A percentile compares a stretch with the other conserved stretches of the same genome.
These are phyloP conservation scores for Plasmodium vivax DNA, from an alignment of 169 alveolate species.

Conservation along the genomic window DNA sequence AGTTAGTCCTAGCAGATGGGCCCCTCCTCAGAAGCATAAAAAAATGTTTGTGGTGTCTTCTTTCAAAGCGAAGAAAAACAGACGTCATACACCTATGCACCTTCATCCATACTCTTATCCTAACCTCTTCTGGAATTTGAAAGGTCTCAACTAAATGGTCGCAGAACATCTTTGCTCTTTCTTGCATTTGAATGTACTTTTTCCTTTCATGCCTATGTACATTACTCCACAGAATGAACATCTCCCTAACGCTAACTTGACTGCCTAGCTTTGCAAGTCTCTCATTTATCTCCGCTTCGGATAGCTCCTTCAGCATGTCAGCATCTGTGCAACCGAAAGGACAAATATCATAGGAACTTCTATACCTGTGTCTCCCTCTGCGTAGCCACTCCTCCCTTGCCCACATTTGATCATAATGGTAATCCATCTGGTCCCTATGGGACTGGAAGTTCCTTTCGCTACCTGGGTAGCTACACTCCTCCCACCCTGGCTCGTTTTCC, in stretches of 20 bases:
- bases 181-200: background rate
- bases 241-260: background rate
- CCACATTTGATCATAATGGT: background rate
- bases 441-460: background rate
- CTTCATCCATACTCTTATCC: background rate
- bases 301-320: background rate
- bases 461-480: background rate
- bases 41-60: background rate
- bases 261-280: background rate
- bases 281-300: background rate
- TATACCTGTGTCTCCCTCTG: background rate
- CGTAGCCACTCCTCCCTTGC: background rate
- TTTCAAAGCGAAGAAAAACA: background rate
- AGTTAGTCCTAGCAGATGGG: background rate
- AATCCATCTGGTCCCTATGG: background rate
- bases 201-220: constrained; percentile 11
- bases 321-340: constrained; percentile 12
- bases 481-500: background rate
- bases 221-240: constrained; percentile 12
- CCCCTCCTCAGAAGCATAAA: background rate
- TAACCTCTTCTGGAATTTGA: background rate
- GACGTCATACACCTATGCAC: background rate
- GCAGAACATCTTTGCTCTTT: background rate
- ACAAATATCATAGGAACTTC: background rate
- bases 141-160: background rate